Evolutionary conservation across 2,329 filamentous ascomycete species (phyloP), one percentile per base, ranked within the genome.

Genomic region (Apiospora malaysiana): DNA sequence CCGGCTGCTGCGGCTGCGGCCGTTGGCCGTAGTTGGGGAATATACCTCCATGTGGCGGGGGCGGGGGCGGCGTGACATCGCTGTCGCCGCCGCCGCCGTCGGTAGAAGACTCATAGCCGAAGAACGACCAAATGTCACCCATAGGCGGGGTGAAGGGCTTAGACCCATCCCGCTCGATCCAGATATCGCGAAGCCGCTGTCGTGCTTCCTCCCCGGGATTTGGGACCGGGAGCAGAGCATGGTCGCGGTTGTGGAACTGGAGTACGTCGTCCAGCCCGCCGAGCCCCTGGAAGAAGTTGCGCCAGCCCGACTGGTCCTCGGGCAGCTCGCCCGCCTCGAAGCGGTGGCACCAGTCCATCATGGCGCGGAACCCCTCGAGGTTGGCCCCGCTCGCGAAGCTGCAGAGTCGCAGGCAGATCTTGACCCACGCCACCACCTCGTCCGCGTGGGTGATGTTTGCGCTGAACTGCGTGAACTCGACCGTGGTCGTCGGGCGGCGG

Each of bases 281-380:
- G 27, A n/a, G 6, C 16, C 16, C 16, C 16, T 3, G 7, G 27
- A 59, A 37, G 16, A 59, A 14, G 6, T 21, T 18, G 1, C 8
- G 51, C 51, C 51, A 59, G n/a, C n/a, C n/a, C 27, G 14, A 4
- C 6, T 10, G 16, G 27, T 4, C 2, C 10, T 6, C 27, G 8
- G 27, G 16, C 16, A 21, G 16, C 27, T 37, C 2, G 27, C 9
- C 16, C 6, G 4, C 1, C 51, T 59, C 51, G 51, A n/a, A 59
- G 6, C 3, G 1, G 27, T 59, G 27, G 27, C 51, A 37, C 51
- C 51, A 59, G 12, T 1, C 8, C 16, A 37, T 7, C 16, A 37
- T 9, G 8, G 1, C 1, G 16, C 0, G 0, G 16, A 59, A 21
- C 1, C 0, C 7, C 27, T 4, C 2, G 0, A 10, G 0, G 51